These are phyloP conservation scores for Angophora floribunda DNA, from an alignment of 345 rosid species.

Conservation along the genomic window DNA sequence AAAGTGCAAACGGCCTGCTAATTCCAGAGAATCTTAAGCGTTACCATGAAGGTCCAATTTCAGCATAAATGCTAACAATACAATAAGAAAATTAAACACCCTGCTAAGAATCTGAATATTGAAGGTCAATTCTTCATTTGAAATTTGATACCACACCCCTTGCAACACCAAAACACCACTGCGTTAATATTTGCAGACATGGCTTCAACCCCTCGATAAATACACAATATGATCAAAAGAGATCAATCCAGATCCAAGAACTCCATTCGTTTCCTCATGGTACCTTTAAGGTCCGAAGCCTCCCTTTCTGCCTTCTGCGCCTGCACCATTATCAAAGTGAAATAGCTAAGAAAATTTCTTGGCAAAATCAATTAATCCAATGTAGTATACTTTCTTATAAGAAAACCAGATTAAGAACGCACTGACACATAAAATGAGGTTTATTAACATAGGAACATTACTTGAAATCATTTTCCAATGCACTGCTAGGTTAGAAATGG, in stretches of 20 bases:
- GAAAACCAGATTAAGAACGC: neutral
- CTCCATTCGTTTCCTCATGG: slow-evolving; percentile 99
- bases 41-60: neutral
- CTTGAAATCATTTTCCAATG: neutral
- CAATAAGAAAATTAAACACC: neutral
- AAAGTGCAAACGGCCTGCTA: neutral
- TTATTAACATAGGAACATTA: neutral
- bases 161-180: neutral
- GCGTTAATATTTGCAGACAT: neutral
- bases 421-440: neutral
- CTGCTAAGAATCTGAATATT: neutral
- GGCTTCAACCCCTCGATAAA: neutral
- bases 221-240: neutral
- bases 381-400: neutral
- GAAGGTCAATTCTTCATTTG: neutral
- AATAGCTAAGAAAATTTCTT: neutral
- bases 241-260: slow-evolving; percentile 82
- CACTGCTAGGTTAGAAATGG: neutral
- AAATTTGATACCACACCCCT: neutral
- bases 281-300: slow-evolving; percentile 80
- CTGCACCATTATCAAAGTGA: slow-evolving; percentile 14
- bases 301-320: slow-evolving; percentile 96
- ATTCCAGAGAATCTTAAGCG: neutral
- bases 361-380: neutral
- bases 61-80: neutral